A percentile compares a stretch with the other conserved stretches of the same genome.
phyloP scores from a whole-genome alignment of 768 basidiomycete species.

The Russula virescens region DNA sequence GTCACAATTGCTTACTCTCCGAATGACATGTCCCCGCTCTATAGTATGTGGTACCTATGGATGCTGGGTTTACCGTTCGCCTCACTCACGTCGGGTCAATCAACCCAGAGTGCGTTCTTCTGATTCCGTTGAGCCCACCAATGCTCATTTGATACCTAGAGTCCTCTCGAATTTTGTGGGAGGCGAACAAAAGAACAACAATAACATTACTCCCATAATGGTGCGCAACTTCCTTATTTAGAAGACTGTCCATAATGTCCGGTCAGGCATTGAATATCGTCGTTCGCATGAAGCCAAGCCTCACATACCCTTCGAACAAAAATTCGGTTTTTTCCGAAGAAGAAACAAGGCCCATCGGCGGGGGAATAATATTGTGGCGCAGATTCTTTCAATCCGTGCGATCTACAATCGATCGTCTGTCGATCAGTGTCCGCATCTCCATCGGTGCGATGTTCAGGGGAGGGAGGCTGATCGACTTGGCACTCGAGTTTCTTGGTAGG shows the following conservation, averaged over 20 bases:
- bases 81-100: constrained; percentile 67
- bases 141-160: constrained; percentile 33
- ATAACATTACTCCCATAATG: constrained; percentile 60
- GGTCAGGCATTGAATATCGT: constrained; percentile 65
- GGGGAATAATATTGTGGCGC: constrained; percentile 66
- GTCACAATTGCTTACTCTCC: not conserved
- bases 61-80: constrained; percentile 54
- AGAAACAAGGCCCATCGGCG: constrained; percentile 48
- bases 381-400: constrained; percentile 79
- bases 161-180: constrained; percentile 55
- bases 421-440: constrained; percentile 72
- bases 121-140: constrained; percentile 25
- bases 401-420: constrained; percentile 54
- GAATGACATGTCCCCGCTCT: constrained; percentile 3
- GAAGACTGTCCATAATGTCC: not conserved
- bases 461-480: constrained; percentile 52
- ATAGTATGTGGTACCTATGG: constrained; percentile 57
- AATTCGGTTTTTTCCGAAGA: constrained; percentile 66
- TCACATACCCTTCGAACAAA: constrained; percentile 58
- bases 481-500: constrained; percentile 47
- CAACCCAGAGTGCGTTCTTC: constrained; percentile 62
- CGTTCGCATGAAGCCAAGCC: constrained; percentile 65
- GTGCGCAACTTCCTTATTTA: constrained; percentile 34
- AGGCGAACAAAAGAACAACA: constrained; percentile 66
- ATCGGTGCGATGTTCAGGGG: constrained; percentile 70